Evolutionary conservation across 2,329 filamentous ascomycete species (phyloP), one percentile per base, ranked within the genome.

Genomic region (Aspergillus sp.): DNA sequence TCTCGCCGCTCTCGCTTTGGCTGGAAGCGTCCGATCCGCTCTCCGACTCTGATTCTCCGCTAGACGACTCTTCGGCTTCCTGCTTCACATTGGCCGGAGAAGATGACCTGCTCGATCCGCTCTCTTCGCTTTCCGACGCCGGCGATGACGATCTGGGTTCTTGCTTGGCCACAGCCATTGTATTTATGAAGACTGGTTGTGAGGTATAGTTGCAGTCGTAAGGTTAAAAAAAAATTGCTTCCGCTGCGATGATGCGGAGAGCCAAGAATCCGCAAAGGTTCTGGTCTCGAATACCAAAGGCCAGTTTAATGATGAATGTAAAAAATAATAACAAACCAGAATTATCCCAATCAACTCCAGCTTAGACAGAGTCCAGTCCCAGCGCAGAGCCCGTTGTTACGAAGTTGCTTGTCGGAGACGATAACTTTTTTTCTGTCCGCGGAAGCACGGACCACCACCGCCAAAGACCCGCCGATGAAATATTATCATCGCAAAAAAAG

Each of bases 341-440:
- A 17, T n/a, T n/a, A 35, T 7, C n/a, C n/a, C 10, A 35, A 35
- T 35, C 9, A 5, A 10, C 4, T 10, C 25, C 10, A 17, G 13
- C 13, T 35, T 17, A 35, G 33, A 35, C 15, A 35, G 7, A 35
- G 33, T 7, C 13, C 33, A 35, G 33, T 35, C 33, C 5, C 32
- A 35, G n/a, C 32, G 13, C 32, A 35, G 15, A 13, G 33, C 33
- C 33, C 15, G 33, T 35, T 35, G 44, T 52, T 51, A 38, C 22
- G 39, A 47, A 43, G 9, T 30, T 30, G 25, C 25, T 30, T 30
- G 25, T 30, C 25, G 25, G 25, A 30, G n/a, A 35, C 46, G 49
- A 57, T 52, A 59, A 63, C 57, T 61, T 67, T 68, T 63, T 68
- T 67, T 66, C 56, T 60, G 54, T 68, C 65, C 60, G 60, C 64